Conservation (phyloP, 495 filamentous ascomycete species). For the Aspergillus saccharolyticus region DNA sequence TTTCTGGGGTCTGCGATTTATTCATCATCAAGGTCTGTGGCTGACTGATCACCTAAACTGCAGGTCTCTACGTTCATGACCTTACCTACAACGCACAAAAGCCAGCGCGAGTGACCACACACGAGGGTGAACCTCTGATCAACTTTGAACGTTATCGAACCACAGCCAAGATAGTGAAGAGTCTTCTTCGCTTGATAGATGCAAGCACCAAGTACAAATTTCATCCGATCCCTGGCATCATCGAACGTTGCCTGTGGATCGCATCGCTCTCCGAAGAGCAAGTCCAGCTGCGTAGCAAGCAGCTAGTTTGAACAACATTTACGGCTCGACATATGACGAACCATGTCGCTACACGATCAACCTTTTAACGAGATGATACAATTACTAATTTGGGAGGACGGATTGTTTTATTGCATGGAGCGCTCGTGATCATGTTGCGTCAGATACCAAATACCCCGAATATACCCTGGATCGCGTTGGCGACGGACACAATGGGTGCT, state of each 20-base stretch:
- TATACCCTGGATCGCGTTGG: slow-evolving; percentile 2
- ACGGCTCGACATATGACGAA: neutral
- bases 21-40: neutral
- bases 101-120: slow-evolving; percentile 60
- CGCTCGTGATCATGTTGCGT: neutral
- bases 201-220: slow-evolving; percentile 87
- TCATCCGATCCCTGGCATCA: slow-evolving; percentile 76
- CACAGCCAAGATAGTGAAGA: slow-evolving; percentile 89
- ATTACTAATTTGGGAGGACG: neutral
- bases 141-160: slow-evolving; percentile 95
- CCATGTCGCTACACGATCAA: neutral
- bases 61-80: slow-evolving; percentile 86
- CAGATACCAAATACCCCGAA: neutral
- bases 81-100: slow-evolving; percentile 95
- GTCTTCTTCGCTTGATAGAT: slow-evolving; percentile 80
- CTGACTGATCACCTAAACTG: slow-evolving; percentile 5
- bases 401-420: neutral
- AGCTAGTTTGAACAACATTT: slow-evolving; percentile 37
- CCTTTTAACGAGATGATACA: neutral
- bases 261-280: slow-evolving; percentile 80
- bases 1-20: neutral
- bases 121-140: slow-evolving; percentile 63
- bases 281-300: slow-evolving; percentile 58
- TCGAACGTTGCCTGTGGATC: slow-evolving; percentile 94
- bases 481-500: neutral